phyloP scores from a whole-genome alignment of 805 yeast species.

The Scheffersomyces stipitis region DNA sequence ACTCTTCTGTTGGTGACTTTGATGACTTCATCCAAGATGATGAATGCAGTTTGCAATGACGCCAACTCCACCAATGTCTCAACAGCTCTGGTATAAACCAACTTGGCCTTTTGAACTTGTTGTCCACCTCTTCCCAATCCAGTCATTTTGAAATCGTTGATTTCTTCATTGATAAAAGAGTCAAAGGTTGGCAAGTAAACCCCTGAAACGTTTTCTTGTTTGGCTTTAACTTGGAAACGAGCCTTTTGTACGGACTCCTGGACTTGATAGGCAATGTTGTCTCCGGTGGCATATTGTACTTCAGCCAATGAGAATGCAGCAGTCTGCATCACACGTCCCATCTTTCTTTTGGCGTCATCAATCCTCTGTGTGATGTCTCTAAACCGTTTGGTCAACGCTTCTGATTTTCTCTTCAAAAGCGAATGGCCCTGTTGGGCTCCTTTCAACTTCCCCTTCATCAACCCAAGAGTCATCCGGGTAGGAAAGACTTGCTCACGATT shows the following conservation, averaged over 20 bases:
- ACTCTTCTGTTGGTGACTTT: slow-evolving; percentile 98
- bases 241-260: slow-evolving; percentile 92
- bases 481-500: slow-evolving; percentile 96
- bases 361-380: slow-evolving; percentile 93
- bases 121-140: slow-evolving; percentile 99
- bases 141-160: slow-evolving; percentile 92
- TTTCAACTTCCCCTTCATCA: slow-evolving; percentile 92
- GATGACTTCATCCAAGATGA: slow-evolving; percentile 94
- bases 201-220: slow-evolving; percentile 95
- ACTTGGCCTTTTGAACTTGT: slow-evolving; percentile 92
- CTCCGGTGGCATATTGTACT: slow-evolving; percentile 96
- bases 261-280: slow-evolving; percentile 91
- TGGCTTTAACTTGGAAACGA: slow-evolving; percentile 84
- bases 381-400: slow-evolving; percentile 93
- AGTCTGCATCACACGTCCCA: slow-evolving; percentile 98
- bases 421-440: slow-evolving; percentile 98
- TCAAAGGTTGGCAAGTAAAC: slow-evolving; percentile 93
- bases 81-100: slow-evolving; percentile 92
- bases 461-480: slow-evolving; percentile 93
- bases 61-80: slow-evolving; percentile 96
- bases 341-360: slow-evolving; percentile 92
- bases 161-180: slow-evolving; percentile 74
- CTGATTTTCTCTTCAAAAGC: slow-evolving; percentile 89
- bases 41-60: slow-evolving; percentile 93
- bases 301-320: slow-evolving; percentile 98